Base-by-base conservation (phyloP, 2,329 filamentous ascomycete genomes). In the Calcarisporium arbuscula region DNA sequence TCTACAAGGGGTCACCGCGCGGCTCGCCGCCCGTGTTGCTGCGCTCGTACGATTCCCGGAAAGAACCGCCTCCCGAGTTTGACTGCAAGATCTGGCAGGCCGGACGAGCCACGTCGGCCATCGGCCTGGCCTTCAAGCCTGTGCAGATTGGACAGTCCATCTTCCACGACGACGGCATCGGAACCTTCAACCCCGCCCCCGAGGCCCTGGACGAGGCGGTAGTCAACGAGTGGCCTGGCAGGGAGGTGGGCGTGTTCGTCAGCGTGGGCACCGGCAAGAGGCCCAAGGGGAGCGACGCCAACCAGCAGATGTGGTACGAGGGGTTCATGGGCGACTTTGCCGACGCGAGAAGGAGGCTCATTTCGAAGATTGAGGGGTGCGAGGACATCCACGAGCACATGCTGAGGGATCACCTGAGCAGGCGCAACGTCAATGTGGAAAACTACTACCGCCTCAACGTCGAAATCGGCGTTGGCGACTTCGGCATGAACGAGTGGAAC, bases 401-500 rank as follows among this genome's bases (percentile, higher is more conserved):
- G 88, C 64, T 83, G 39, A 78, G 76, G 39, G 84, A 94, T 30
- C 77, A 89, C 46, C 68, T 96, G 16, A 64, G 75, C 6, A 84
- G 80, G 56, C 78, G 88, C 21, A 78, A 82, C 18, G 85, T 96
- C 40, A 89, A 84, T 49, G 74, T 77, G 33, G 89, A 95, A 39
- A 86, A 94, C 56, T 98, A 98, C 64, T 94, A 88, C 57, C 83
- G 92, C 7, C 68, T 96, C n/a, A 98, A 98, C 45, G 92, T 96
- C 26, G 89, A 96, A 54, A 81, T 95, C 12, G 92, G 90, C 2
- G 89, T 96, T 4, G 89, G 90, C 34, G 92, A 96, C 54, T 96
- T 95, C 56, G 90, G 85, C 33, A 96, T 98, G 88, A 98, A 96
- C 54, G 92, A 96, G 57, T 98, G 92, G 92, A 77, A 86, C 50